phyloP scores from a whole-genome alignment of 805 yeast species.

The Jamesozyma jinghongensis region DNA sequence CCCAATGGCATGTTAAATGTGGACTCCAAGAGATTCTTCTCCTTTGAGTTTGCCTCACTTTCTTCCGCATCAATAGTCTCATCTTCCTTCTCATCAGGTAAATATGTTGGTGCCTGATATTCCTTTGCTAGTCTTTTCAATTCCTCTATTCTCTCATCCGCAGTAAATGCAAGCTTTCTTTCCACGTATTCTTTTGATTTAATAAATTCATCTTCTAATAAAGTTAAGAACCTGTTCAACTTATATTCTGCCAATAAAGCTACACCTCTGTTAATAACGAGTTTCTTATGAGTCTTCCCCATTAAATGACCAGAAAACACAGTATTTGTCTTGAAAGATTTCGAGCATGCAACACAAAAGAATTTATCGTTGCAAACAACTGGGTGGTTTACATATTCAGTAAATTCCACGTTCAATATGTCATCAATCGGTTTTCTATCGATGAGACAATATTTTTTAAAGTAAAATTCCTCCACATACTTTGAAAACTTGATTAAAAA shows the following conservation, averaged over 20 bases:
- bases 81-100: conserved; percentile 34
- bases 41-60: conserved; percentile 5
- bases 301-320: conserved; percentile 60
- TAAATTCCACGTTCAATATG: conserved; percentile 5
- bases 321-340: conserved; percentile 49
- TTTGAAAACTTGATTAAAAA: conserved; percentile 39
- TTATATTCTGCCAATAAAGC: conserved; percentile 32
- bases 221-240: conserved; percentile 31
- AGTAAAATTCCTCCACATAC: conserved; percentile 44
- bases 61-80: conserved; percentile 17
- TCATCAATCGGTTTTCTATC: conserved; percentile 27
- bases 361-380: conserved; percentile 17
- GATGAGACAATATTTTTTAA: conserved; percentile 41
- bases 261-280: conserved; percentile 23
- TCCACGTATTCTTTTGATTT: conserved; percentile 55
- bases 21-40: conserved; percentile 2
- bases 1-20: conserved; percentile 62
- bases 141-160: conserved; percentile 55
- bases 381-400: conserved; percentile 15
- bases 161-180: conserved; percentile 59
- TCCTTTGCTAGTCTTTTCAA: conserved; percentile 34
- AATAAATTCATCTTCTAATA: conserved; percentile 35
- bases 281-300: conserved; percentile 69
- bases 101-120: conserved; percentile 31
- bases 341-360: conserved; percentile 58